Evolutionary conservation across 768 basidiomycete genomes (phyloP).

Genomic region (Suillus placidus): DNA sequence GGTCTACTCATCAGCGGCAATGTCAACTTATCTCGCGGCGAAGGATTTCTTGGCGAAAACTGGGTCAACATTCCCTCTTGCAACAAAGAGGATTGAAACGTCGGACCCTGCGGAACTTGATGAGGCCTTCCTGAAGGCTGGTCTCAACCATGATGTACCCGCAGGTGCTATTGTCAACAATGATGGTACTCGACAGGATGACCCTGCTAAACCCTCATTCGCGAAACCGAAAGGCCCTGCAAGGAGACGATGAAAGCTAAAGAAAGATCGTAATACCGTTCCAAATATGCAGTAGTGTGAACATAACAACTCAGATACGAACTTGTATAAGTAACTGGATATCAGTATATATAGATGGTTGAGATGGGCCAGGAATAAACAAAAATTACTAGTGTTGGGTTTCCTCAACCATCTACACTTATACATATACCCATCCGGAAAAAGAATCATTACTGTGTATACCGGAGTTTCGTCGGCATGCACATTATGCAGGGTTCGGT

Average conservation of each 20-base stretch:
- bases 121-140: slow-evolving; percentile 59
- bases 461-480: not conserved
- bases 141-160: slow-evolving; percentile 46
- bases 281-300: not conserved
- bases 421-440: not conserved
- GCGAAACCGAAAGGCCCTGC: slow-evolving; percentile 71
- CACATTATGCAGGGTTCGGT: not conserved
- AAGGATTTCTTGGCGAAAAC: slow-evolving; percentile 52
- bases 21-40: slow-evolving; percentile 56
- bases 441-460: not conserved
- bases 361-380: no score
- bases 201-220: slow-evolving; percentile 50
- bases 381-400: no score
- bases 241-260: slow-evolving; percentile 45
- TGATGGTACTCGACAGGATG: slow-evolving; percentile 20
- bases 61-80: slow-evolving; percentile 43
- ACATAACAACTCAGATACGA: not conserved
- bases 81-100: slow-evolving; percentile 76
- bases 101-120: slow-evolving; percentile 77
- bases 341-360: not conserved
- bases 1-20: slow-evolving; percentile 80
- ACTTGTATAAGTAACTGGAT: not conserved
- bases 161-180: slow-evolving; percentile 12
- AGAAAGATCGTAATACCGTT: not conserved
- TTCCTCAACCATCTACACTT: not conserved